Percentiles rank a stretch among this genome's conserved stretches.
These are phyloP conservation scores for Hypoxylon cercidicola DNA, from an alignment of 495 filamentous ascomycete species.

Conservation along the genomic window DNA sequence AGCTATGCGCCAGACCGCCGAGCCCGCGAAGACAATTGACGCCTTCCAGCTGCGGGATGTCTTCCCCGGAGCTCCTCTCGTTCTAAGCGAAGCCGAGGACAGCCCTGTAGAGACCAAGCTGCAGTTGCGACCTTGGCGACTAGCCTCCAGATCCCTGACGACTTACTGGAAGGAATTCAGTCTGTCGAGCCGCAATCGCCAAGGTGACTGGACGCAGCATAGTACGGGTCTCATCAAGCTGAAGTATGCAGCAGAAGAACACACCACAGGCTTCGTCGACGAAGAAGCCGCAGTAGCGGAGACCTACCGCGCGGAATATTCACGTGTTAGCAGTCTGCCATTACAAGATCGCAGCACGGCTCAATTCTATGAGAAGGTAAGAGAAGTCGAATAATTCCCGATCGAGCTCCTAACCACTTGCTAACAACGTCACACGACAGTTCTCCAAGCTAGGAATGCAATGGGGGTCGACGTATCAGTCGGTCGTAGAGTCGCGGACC, in stretches of 20 bases:
- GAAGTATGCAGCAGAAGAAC: slow-evolving; percentile 34
- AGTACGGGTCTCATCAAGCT: slow-evolving; percentile 48
- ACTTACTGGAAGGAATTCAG: slow-evolving; percentile 45
- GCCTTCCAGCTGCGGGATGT: slow-evolving; percentile 42
- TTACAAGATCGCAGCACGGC: slow-evolving; percentile 26
- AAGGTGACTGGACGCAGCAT: slow-evolving; percentile 45
- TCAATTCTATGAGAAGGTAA: slow-evolving; percentile 39
- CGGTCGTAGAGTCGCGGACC: slow-evolving; percentile 35
- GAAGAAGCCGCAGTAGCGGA: slow-evolving; percentile 34
- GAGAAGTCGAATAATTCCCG: neutral
- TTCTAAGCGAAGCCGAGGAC: slow-evolving; percentile 46
- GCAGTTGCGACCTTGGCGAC: slow-evolving; percentile 42
- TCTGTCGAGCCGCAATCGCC: slow-evolving; percentile 36
- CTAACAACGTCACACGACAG: slow-evolving; percentile 6
- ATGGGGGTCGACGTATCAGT: slow-evolving; percentile 46
- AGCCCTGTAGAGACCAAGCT: slow-evolving; percentile 53
- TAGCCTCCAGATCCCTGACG: slow-evolving; percentile 39
- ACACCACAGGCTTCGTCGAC: slow-evolving; percentile 28
- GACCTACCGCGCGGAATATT: slow-evolving; percentile 36
- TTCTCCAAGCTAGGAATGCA: slow-evolving; percentile 45
- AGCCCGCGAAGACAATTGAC: slow-evolving; percentile 39
- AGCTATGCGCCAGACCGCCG: slow-evolving; percentile 55
- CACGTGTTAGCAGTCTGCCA: slow-evolving; percentile 23
- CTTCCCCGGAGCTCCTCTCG: slow-evolving; percentile 48
- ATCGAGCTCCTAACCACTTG: too few relatives aligned